Conservation (phyloP, 306 rosid species). For the Carpinus viminea region DNA sequence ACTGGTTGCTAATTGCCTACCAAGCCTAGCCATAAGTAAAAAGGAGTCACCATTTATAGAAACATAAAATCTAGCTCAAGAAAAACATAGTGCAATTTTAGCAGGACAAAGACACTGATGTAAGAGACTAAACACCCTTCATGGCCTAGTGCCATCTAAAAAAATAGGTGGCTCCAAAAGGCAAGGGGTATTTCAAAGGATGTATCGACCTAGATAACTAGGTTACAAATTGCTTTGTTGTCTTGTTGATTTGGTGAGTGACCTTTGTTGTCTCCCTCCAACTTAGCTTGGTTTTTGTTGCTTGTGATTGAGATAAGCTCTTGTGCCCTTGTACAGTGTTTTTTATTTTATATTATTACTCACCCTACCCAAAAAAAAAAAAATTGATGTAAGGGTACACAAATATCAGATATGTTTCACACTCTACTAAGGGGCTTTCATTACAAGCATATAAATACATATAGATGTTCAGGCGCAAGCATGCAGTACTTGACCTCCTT, state of each 20-base stretch:
- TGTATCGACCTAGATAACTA: too few species aligned
- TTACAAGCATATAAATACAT: neutral
- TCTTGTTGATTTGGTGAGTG: too few species aligned
- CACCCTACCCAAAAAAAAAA: neutral
- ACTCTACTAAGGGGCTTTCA: neutral
- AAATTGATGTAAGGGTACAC: neutral
- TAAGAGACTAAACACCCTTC: neutral
- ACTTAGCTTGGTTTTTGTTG: too few species aligned
- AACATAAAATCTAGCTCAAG: constrained; percentile 3
- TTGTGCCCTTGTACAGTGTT: too few species aligned
- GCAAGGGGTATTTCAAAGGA: too few species aligned
- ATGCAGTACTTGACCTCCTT: neutral
- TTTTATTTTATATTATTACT: too few species aligned
- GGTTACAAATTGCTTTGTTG: too few species aligned
- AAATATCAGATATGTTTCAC: neutral
- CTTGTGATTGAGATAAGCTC: too few species aligned
- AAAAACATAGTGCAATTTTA: neutral
- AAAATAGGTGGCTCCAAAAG: too few species aligned
- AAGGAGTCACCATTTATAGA: neutral
- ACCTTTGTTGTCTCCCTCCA: too few species aligned
- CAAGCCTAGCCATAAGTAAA: neutral
- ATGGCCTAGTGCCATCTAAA: too few species aligned
- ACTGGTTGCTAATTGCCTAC: neutral
- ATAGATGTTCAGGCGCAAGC: neutral
- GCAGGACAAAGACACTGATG: neutral